Conservation (phyloP, 805 yeast genomes). For the Candida tallmaniae region DNA sequence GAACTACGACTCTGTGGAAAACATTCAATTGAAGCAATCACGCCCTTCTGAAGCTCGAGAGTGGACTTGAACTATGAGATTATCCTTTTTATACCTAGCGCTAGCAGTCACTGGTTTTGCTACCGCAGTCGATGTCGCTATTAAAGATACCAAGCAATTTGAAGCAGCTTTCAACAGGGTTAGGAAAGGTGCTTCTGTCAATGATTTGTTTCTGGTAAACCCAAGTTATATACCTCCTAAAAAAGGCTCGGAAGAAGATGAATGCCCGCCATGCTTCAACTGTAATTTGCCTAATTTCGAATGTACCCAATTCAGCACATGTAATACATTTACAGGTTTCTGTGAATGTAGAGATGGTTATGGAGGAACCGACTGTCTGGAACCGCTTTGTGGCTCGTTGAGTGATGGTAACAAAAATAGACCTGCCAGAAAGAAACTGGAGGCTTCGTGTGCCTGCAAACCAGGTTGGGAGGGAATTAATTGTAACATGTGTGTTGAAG, state of each 20-base stretch:
- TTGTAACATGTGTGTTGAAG: conserved; percentile 78
- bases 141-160: conserved; percentile 5
- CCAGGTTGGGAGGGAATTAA: conserved; percentile 94
- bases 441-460: conserved; percentile 62
- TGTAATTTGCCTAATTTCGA: conserved; percentile 88
- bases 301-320: conserved; percentile 86
- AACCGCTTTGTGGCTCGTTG: conserved; percentile 82
- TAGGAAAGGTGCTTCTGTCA: conserved; percentile 8
- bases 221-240: conserved; percentile 14
- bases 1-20: too few species aligned
- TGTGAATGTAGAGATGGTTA: conserved; percentile 92
- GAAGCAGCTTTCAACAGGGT: conserved; percentile 7
- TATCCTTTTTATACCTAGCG: too few species aligned
- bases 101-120: too few species aligned
- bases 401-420: conserved; percentile 57
- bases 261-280: conserved; percentile 89
- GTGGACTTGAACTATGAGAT: too few species aligned
- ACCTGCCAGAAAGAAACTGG: conserved; percentile 52
- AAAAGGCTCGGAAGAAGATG: conserved; percentile 25
- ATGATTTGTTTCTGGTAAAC: conserved; percentile 21
- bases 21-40: too few species aligned
- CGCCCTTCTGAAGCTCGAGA: too few species aligned
- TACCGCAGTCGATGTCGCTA: too few species aligned
- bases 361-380: conserved; percentile 89
- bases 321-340: conserved; percentile 82